Conservation (phyloP, 768 basidiomycete genomes). For the Mycena vulgaris region DNA sequence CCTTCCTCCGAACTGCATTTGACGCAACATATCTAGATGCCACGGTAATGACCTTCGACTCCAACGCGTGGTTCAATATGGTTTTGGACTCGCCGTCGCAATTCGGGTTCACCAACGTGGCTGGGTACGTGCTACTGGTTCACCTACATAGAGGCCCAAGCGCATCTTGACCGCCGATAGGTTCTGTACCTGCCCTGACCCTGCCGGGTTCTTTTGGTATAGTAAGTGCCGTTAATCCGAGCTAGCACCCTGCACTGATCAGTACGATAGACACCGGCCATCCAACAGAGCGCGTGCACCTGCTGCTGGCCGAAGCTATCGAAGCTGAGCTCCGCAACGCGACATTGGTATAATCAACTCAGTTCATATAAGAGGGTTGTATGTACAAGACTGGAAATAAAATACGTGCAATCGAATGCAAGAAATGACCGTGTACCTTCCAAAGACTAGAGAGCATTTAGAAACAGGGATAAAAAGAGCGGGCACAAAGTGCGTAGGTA, state of each 20-base stretch:
- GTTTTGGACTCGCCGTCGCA: conserved; percentile 57
- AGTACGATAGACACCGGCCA: conserved; percentile 60
- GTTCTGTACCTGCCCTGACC: conserved; percentile 66
- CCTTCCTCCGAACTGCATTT: background rate
- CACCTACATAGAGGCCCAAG: background rate
- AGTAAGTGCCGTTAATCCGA: conserved; percentile 51
- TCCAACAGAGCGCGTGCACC: conserved; percentile 65
- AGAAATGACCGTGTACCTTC: conserved; percentile 27
- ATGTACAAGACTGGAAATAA: conserved; percentile 46
- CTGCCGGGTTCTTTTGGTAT: conserved; percentile 66
- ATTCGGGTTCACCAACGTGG: conserved; percentile 65
- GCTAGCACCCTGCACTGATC: background rate
- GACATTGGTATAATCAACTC: no score
- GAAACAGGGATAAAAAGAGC: conserved; percentile 21
- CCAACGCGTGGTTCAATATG: conserved; percentile 63
- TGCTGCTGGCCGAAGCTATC: conserved; percentile 61
- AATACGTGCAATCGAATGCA: conserved; percentile 24
- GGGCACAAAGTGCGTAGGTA: conserved; percentile 18
- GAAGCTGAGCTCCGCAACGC: conserved; percentile 49
- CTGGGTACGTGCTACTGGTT: conserved; percentile 52
- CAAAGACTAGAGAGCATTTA: conserved; percentile 19
- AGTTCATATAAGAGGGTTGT: no score
- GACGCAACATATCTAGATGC: conserved; percentile 44
- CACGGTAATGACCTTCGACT: conserved; percentile 64
- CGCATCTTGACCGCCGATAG: conserved; percentile 45